phyloP scores from a whole-genome alignment of 352 stramenopile species.

The Albugo candida region DNA sequence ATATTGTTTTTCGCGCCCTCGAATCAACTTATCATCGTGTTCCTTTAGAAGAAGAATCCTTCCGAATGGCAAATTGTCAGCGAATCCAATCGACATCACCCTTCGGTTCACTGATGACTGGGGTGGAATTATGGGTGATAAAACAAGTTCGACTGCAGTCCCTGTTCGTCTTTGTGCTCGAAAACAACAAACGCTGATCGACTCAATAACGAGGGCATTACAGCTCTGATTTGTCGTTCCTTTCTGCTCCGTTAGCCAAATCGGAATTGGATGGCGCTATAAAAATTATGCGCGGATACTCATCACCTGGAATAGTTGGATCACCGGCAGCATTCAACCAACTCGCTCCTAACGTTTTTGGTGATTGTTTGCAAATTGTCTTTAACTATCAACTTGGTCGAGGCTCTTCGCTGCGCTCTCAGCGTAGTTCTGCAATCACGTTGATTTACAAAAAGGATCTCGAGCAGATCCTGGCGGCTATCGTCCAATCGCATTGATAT shows the following conservation, averaged over 20 bases:
- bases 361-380: slow-evolving; percentile 7
- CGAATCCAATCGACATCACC: slow-evolving; percentile 4
- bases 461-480: background rate
- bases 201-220: background rate
- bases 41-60: slow-evolving; percentile 2
- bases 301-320: background rate
- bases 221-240: background rate
- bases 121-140: slow-evolving; percentile 5
- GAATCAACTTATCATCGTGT: slow-evolving; percentile 2
- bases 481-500: slow-evolving; percentile 6
- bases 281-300: too few species aligned
- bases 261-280: too few species aligned
- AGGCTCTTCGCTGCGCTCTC: slow-evolving; percentile 5
- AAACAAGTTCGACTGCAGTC: background rate
- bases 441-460: slow-evolving; percentile 11
- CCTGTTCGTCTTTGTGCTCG: background rate
- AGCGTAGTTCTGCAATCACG: slow-evolving; percentile 7
- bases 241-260: too few species aligned
- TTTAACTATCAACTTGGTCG: slow-evolving; percentile 9
- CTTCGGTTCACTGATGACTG: slow-evolving; percentile 4
- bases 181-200: background rate
- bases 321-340: slow-evolving; percentile 11
- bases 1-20: slow-evolving; percentile 4
- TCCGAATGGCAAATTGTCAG: background rate
- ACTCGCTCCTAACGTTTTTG: slow-evolving; percentile 8